Conservation (phyloP, 202 grass and related monocot species). For the Carex arenaria region DNA sequence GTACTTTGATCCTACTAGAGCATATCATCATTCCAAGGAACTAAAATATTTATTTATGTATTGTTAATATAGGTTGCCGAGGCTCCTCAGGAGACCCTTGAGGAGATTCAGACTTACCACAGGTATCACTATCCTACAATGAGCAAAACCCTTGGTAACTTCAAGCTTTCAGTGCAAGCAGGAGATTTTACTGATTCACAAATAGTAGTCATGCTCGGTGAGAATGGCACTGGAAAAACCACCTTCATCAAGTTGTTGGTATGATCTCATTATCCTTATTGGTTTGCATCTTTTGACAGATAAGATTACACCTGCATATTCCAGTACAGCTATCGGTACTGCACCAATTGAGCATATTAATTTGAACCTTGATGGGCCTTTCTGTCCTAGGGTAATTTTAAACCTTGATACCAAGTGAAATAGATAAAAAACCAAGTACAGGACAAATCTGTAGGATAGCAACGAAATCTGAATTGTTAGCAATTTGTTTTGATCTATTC, state of each 20-base stretch:
- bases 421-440: neutral
- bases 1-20: neutral
- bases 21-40: neutral
- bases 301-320: neutral
- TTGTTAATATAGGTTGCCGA: constrained; percentile 35
- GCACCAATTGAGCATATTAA: neutral
- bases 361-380: neutral
- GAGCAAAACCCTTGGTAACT: constrained; percentile 40
- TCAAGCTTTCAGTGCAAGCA: constrained; percentile 34
- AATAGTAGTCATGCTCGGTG: constrained; percentile 43
- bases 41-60: neutral
- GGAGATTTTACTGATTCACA: constrained; percentile 48
- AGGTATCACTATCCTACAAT: constrained; percentile 36
- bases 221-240: constrained; percentile 46
- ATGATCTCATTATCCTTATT: neutral
- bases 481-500: neutral
- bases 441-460: neutral
- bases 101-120: constrained; percentile 41
- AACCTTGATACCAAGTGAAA: neutral
- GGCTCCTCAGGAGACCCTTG: constrained; percentile 34
- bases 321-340: neutral
- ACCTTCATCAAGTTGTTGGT: constrained; percentile 43
- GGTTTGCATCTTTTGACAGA: neutral
- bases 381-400: neutral
- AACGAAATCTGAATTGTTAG: neutral